These are phyloP conservation scores for Globisporangium carolinianum DNA, from an alignment of 352 stramenopile genomes.

Conservation along the genomic window DNA sequence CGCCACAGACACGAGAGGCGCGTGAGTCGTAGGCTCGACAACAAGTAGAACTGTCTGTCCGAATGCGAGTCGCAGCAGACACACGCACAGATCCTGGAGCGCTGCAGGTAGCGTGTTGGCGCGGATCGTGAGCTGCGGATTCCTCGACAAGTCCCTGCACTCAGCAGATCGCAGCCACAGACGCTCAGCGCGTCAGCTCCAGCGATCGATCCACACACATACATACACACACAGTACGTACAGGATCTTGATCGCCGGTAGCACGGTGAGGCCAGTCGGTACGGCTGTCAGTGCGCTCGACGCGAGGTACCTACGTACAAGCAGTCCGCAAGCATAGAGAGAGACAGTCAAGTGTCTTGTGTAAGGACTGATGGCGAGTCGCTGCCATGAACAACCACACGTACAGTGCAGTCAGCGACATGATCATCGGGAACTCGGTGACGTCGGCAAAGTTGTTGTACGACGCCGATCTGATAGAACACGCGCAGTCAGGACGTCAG, in stretches of 20 bases:
- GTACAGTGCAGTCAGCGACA: slow-evolving; percentile 11
- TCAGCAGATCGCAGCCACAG: neutral
- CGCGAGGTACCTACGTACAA: slow-evolving; percentile 4
- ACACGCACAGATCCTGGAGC: slow-evolving; percentile 10
- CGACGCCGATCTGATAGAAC: slow-evolving; percentile 8
- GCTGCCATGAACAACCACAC: neutral
- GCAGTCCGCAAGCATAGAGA: neutral
- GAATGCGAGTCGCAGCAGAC: neutral
- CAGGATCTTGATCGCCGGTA: slow-evolving; percentile 14
- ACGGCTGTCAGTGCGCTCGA: slow-evolving; percentile 4
- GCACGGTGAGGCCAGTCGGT: slow-evolving; percentile 8
- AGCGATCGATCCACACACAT: too few relatives aligned
- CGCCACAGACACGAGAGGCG: neutral
- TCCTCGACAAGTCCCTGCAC: slow-evolving; percentile 10
- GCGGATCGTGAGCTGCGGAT: slow-evolving; percentile 6
- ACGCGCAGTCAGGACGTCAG: neutral
- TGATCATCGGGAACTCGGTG: slow-evolving; percentile 8
- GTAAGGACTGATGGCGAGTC: neutral
- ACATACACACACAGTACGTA: slow-evolving; percentile 1
- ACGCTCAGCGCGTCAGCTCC: neutral
- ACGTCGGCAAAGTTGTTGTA: slow-evolving; percentile 7
- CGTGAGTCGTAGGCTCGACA: neutral
- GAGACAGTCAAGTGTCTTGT: neutral
- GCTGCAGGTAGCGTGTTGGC: slow-evolving; percentile 13
- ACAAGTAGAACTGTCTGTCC: neutral